Base-by-base conservation (phyloP, 768 basidiomycete genomes). In the Trametes cubensis region DNA sequence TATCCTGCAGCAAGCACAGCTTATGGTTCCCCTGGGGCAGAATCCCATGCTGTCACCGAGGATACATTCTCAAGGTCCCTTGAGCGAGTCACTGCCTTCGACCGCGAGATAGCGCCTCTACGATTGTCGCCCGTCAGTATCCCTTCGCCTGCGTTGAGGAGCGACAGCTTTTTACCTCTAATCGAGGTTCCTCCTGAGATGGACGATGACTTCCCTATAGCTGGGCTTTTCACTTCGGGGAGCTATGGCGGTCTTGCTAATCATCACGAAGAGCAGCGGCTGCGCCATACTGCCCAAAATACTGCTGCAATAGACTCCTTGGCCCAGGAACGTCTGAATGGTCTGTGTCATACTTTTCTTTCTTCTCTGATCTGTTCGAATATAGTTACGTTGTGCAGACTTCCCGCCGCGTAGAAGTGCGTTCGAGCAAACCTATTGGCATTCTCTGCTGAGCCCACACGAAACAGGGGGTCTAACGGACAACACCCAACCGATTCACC, bases 51-150 rank as follows among this genome's bases (percentile, higher is more conserved):
- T 26, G 14, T 26, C 13, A 26, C 26, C 25, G 15, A 23, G 3
- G 57, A 63, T 4, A 47, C 55, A 17, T 49, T 63, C 45, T 18
- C 46, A 4, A 41, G 44, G 21, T 49, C 53, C 7, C 25, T 64
- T 18, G 63, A 64, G 54, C 54, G 63, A 10, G 58, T 21, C 39
- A 45, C 10, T 48, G 63, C 58, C 0, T 64, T 64, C 38, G 59
- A 64, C 42, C 63, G 58, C 34, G 63, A 60, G 53, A 60, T 64
- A 21, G 48, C 63, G 2, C 54, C 58, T 10, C 21, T 64, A n/a
- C 63, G 63, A 5, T 49, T 42, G 20, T 64, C 63, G 34, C 63
- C 63, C n/a, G 48, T 25, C 42, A 44, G 11, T 18, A 38, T 39
- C 26, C 55, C 41, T 7, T 34, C 55, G 15, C 23, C 58, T 25